Base-by-base conservation (phyloP, 768 basidiomycete species). In the Naganishia kalamii region DNA sequence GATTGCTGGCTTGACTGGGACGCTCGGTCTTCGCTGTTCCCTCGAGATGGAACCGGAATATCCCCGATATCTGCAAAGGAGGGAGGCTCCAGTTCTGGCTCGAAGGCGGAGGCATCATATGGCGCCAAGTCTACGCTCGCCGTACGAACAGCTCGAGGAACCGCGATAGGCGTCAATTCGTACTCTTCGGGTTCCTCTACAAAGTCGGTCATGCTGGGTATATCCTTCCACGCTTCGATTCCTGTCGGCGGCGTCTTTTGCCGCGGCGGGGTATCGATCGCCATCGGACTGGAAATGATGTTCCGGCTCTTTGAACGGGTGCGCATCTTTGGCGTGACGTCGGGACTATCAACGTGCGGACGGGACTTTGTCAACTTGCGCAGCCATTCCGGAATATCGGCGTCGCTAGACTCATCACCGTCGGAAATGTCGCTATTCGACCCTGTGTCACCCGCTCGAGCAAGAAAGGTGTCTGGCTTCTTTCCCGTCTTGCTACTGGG, bases 141-240 rank as follows among this genome's bases (percentile, higher is more conserved):
- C 4, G 37, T 6, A 5, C 35, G 54, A 40, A 41, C 37, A 41
- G 4, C 37, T 57, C 54, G 54, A 37, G 54, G 37, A 19, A 40
- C 54, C 2, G 54, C 54, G 21, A 35, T 57, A 23, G 54, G 54
- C 21, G 54, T 57, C 35, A 57, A 23, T 21, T 57, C 54, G 37
- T 41, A 57, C 30, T 57, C 54, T 57, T 57, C 54, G 6, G 17
- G 8, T 54, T 54, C 52, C 17, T 54, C 52, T 35, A 17, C 32
- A 19, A 23, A 21, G 19, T 40, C 35, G 1, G 43, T 5, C 12
- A 6, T n/a, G 43, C 21, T n/a, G 19, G 43, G 8, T n/a, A 25
- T 35, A 41, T 40, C 23, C 3, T 40, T 15, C 25, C 4, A 35
- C 3, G 17, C 2, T 17, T 37, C 33, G 11, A 21, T 30, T 8